These are phyloP conservation scores for Glaciozyma antarctica DNA, from an alignment of 768 basidiomycete species.

Conservation along the genomic window DNA sequence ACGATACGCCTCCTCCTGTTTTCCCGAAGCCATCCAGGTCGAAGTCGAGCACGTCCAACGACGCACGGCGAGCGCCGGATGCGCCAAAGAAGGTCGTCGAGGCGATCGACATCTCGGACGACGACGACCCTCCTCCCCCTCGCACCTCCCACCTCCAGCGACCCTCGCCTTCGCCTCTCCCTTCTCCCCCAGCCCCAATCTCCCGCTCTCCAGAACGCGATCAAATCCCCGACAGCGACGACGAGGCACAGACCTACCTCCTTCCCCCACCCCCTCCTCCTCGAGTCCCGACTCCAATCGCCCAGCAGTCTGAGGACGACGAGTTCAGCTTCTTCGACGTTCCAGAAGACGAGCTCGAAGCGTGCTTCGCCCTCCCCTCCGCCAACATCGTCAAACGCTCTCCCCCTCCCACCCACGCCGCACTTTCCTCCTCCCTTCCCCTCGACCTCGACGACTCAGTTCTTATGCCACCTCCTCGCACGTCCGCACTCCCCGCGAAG, in stretches of 20 bases:
- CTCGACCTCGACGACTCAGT: conserved; percentile 9
- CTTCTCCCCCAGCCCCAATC: background rate
- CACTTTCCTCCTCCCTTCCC: background rate
- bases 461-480: conserved; percentile 19
- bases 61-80: no score
- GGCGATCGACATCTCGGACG: no score
- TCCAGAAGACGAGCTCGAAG: conserved; percentile 5
- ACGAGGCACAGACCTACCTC: background rate
- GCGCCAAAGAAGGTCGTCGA: no score
- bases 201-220: background rate
- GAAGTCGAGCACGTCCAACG: no score
- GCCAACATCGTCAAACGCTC: conserved; percentile 1
- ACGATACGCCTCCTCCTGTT: background rate
- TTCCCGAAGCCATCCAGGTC: no score
- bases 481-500: background rate
- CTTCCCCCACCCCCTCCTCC: background rate
- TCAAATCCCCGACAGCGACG: background rate
- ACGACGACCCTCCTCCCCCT: no score
- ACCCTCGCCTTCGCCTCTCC: background rate
- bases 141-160: no score
- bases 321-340: conserved; percentile 18
- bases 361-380: conserved; percentile 7
- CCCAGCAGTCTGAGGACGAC: conserved; percentile 7
- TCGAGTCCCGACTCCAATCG: background rate
- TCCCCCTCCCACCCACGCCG: background rate